Conservation (phyloP, 2,329 filamentous ascomycete genomes). For the Metarhizium album region DNA sequence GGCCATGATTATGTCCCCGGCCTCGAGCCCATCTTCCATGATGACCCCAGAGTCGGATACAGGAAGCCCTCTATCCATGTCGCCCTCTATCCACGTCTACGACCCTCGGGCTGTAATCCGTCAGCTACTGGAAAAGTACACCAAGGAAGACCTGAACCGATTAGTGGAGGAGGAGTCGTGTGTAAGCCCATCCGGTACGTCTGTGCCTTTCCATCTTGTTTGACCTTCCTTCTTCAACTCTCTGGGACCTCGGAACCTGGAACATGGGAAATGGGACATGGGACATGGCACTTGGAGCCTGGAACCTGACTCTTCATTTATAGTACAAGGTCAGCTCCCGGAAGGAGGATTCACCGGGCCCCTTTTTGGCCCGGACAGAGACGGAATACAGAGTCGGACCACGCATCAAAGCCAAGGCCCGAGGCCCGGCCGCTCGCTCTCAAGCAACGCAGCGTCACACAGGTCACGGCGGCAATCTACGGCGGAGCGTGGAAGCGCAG, state of each 20-base stretch:
- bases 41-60: slow-evolving; percentile 11
- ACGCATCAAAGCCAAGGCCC: background rate
- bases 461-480: background rate
- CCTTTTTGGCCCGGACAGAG: background rate
- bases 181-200: slow-evolving; percentile 1
- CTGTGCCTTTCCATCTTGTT: background rate
- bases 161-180: slow-evolving; percentile 8
- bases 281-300: too few relatives aligned
- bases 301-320: background rate
- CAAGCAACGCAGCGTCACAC: background rate
- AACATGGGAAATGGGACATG: too few relatives aligned
- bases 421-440: background rate
- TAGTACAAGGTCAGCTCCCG: background rate
- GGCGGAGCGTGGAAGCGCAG: background rate
- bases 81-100: slow-evolving; percentile 3
- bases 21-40: slow-evolving; percentile 9
- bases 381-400: background rate
- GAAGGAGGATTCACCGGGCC: background rate
- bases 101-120: slow-evolving; percentile 7
- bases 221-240: too few relatives aligned
- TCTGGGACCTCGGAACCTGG: too few relatives aligned
- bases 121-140: slow-evolving; percentile 6
- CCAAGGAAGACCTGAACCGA: slow-evolving; percentile 8
- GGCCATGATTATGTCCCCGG: slow-evolving; percentile 9
- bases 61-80: slow-evolving; percentile 5